Percentiles rank a stretch among this genome's conserved stretches.
phyloP scores from a whole-genome alignment of 208 protist species.

The Crithidia bombi region DNA sequence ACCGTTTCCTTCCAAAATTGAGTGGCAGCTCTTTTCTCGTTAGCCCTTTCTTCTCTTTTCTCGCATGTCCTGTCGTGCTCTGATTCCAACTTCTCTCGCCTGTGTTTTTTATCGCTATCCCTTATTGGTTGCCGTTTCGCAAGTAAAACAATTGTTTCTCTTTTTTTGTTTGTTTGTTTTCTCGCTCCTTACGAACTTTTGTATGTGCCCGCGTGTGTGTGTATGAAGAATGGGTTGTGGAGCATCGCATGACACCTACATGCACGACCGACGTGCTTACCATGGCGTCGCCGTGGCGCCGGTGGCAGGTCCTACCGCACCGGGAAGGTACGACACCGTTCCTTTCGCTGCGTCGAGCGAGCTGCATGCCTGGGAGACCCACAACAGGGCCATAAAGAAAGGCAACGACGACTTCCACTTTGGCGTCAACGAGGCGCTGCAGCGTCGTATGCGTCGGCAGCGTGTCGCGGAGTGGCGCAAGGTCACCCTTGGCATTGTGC shows the following conservation, averaged over 20 bases:
- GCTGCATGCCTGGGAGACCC: neutral
- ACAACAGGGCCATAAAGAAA: neutral
- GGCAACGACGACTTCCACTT: neutral
- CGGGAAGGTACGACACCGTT: neutral
- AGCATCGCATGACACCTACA: slow-evolving; percentile 1
- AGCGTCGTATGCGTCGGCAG: slow-evolving; percentile 8
- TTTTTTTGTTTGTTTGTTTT: slow-evolving; percentile 16
- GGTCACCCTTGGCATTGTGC: neutral
- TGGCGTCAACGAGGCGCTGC: slow-evolving; percentile 9
- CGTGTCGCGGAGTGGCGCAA: slow-evolving; percentile 5
- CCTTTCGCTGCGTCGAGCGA: neutral
- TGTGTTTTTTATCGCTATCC: too few relatives aligned
- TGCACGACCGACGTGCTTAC: slow-evolving; percentile 17
- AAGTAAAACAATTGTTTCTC: too few relatives aligned
- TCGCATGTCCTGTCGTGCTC: too few relatives aligned
- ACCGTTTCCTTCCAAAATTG: too few relatives aligned
- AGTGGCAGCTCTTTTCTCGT: too few relatives aligned
- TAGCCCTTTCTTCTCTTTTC: too few relatives aligned
- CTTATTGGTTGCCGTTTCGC: too few relatives aligned
- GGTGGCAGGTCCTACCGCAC: neutral
- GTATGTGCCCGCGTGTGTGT: too few relatives aligned
- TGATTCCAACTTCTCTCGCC: too few relatives aligned
- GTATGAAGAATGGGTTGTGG: slow-evolving; percentile 16
- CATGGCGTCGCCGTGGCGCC: slow-evolving; percentile 14
- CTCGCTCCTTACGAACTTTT: neutral